These are phyloP conservation scores for Dovyalis caffra DNA, from an alignment of 345 rosid genomes.

Conservation along the genomic window DNA sequence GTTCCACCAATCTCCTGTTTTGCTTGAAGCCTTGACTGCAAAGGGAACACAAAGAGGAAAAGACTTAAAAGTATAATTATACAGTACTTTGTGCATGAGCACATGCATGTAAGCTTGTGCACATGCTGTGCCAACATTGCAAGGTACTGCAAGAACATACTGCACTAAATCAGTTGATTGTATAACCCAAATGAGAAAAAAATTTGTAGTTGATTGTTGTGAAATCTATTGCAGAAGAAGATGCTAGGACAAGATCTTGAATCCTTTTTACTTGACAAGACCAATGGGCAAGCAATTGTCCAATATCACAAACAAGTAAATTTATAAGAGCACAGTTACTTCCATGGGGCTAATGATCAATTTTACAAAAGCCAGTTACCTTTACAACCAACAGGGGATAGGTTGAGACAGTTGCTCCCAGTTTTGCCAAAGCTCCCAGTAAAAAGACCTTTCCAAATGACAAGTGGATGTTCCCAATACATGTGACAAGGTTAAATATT, in stretches of 20 bases:
- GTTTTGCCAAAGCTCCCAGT: conserved; percentile 67
- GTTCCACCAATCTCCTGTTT: conserved; percentile 69
- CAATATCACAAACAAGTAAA: neutral
- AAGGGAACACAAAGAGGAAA: conserved; percentile 17
- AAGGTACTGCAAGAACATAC: neutral
- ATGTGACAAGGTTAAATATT: neutral
- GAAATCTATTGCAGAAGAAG: no score
- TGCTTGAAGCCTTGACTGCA: conserved; percentile 74
- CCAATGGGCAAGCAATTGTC: no score
- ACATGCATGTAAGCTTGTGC: neutral
- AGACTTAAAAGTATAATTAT: neutral
- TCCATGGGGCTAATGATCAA: neutral
- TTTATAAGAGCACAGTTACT: neutral
- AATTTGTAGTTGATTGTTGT: neutral
- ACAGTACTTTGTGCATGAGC: conserved; percentile 1
- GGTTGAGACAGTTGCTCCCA: conserved; percentile 66
- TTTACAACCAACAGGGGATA: conserved; percentile 69
- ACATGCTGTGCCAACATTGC: neutral
- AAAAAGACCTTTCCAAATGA: conserved; percentile 45
- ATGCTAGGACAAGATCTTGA: no score
- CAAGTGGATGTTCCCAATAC: neutral
- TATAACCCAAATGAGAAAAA: neutral
- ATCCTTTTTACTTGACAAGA: no score
- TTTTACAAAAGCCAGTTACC: conserved; percentile 30
- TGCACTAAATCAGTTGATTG: neutral